Evolutionary conservation across 2,329 filamentous ascomycete species (phyloP), one percentile per base, ranked within the genome.

Genomic region (Botryosphaeria dothidea): DNA sequence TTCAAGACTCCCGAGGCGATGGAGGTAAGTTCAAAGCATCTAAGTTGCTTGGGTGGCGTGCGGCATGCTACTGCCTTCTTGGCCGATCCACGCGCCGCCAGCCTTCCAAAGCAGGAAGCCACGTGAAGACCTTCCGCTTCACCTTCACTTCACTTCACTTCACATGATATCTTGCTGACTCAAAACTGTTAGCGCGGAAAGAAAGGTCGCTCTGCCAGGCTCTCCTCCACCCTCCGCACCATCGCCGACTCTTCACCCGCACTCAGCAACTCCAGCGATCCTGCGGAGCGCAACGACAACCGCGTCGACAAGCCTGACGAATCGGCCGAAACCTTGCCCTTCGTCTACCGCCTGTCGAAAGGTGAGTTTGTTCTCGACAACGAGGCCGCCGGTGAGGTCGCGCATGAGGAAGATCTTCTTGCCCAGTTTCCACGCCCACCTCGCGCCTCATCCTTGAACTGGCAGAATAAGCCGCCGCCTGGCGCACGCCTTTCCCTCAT

Each of bases 231-330:
- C n/a, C 27, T 60, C 25, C 56, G 41, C 27, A 19, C 56, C 41
- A 60, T 60, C 27, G 56, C 27, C 56, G 56, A 60, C 56, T 60
- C 54, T n/a, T 45, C 56, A 9, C 56, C 56, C 7, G 21, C 41
- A 9, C 41, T 3, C 56, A 31, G n/a, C 54, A 17, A 46, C 54
- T 7, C n/a, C 17, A 17, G 17, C 54, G 23, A 17, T 19, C 23
- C 54, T 3, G n/a, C n/a, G 56, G 34, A 46, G 56, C 36, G 15
- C 52, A 57, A 43, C 52, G 3, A 60, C 41, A 31, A 31, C 38
- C 25, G 11, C 27, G 15, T 15, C 23, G 17, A 56, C 19, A 31
- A 36, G 17, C 19, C 8, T 4, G 23, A 31, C 17, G 13, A 17
- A 9, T 60, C 56, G 9, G 19, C 27, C n/a, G 41, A 60, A n/a